Percentiles rank a stretch among this genome's conserved stretches.
Evolutionary conservation across 352 stramenopile genomes (phyloP).

Genomic region (Globisporangium paroecandrum): DNA sequence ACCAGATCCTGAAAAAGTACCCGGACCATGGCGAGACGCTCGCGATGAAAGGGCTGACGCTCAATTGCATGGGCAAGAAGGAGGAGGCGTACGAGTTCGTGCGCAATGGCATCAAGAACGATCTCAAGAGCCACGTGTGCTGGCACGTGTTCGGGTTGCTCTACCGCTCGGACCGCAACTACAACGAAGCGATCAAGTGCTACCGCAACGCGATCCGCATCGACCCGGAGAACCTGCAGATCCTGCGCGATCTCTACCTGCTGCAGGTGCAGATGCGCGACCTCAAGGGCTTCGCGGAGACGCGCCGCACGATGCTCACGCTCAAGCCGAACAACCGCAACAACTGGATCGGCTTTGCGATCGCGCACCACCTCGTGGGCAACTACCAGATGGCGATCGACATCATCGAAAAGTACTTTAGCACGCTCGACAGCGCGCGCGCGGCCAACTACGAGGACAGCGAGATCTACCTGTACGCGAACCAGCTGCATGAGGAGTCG

Average conservation of each 20-base stretch:
- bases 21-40: constrained; percentile 97
- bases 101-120: constrained; percentile 91
- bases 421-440: constrained; percentile 72
- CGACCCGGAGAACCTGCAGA: constrained; percentile 97
- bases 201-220: constrained; percentile 97
- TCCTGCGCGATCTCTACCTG: constrained; percentile 95
- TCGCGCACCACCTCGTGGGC: constrained; percentile 93
- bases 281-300: constrained; percentile 92
- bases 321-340: constrained; percentile 93
- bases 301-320: constrained; percentile 90
- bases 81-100: constrained; percentile 96
- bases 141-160: constrained; percentile 99
- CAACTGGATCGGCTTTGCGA: constrained; percentile 97
- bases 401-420: constrained; percentile 96
- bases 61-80: constrained; percentile 94
- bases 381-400: constrained; percentile 92
- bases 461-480: constrained; percentile 97
- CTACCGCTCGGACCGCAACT: constrained; percentile 96
- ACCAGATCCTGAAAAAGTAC: constrained; percentile 95
- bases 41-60: constrained; percentile 97
- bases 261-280: constrained; percentile 94
- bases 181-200: constrained; percentile 97
- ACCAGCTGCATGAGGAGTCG: constrained; percentile 90
- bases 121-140: constrained; percentile 95
- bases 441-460: constrained; percentile 91